Evolutionary conservation across 768 basidiomycete genomes (phyloP).

Genomic region (Rhizopogon rudus): DNA sequence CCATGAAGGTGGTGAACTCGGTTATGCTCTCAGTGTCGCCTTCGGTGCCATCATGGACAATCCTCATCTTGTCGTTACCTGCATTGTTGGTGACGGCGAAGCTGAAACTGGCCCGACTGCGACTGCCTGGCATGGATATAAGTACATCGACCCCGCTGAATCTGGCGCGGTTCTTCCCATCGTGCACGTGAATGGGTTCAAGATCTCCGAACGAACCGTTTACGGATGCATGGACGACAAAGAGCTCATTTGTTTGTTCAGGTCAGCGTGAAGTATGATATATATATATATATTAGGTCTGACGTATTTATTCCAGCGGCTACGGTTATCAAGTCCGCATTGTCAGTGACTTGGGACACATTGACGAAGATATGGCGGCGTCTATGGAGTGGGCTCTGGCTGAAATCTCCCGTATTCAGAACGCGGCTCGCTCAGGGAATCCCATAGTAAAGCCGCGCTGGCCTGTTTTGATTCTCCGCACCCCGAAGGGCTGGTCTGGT

Average conservation of each 20-base stretch:
- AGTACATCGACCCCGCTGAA: conserved; percentile 88
- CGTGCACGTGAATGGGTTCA: conserved; percentile 83
- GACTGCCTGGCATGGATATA: conserved; percentile 79
- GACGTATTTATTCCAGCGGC: conserved; percentile 36
- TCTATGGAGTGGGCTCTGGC: conserved; percentile 77
- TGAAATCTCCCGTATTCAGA: conserved; percentile 75
- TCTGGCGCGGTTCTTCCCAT: conserved; percentile 91
- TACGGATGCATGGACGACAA: conserved; percentile 89
- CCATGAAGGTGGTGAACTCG: conserved; percentile 89
- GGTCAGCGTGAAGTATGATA: conserved; percentile 32
- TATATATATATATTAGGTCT: not conserved
- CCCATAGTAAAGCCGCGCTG: conserved; percentile 87
- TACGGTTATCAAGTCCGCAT: conserved; percentile 90
- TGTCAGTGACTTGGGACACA: conserved; percentile 58
- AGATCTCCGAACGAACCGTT: conserved; percentile 88
- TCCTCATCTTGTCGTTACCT: conserved; percentile 75
- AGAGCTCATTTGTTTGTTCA: conserved; percentile 72
- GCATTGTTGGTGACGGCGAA: conserved; percentile 87
- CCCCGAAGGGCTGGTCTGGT: conserved; percentile 78
- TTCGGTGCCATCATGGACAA: conserved; percentile 93
- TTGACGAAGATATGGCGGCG: conserved; percentile 77
- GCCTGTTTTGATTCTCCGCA: conserved; percentile 83
- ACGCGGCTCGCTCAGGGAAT: conserved; percentile 68
- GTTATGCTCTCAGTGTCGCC: conserved; percentile 81
- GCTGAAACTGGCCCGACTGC: conserved; percentile 80